Evolutionary conservation across 257 asterid species (phyloP).

Genomic region (Apocynum venetum): DNA sequence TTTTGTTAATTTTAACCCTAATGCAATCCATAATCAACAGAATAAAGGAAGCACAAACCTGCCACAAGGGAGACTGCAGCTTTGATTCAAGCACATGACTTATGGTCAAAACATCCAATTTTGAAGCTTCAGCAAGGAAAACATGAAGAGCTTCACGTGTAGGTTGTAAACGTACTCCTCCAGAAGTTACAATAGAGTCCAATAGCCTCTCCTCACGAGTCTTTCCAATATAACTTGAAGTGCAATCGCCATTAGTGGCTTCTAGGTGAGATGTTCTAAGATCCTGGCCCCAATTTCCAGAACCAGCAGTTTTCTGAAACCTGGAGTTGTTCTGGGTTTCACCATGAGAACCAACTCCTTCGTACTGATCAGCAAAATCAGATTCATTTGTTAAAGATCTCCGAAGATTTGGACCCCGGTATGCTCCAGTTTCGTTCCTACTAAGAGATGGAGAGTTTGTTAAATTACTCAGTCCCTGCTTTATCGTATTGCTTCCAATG

Average conservation of each 20-base stretch:
- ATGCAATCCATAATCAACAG: neutral
- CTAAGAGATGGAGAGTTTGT: slow-evolving; percentile 71
- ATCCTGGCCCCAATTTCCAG: slow-evolving; percentile 70
- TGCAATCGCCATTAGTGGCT: slow-evolving; percentile 41
- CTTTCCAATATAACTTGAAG: slow-evolving; percentile 45
- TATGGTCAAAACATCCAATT: slow-evolving; percentile 58
- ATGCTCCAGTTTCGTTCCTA: slow-evolving; percentile 72
- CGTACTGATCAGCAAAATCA: slow-evolving; percentile 57
- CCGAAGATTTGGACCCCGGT: slow-evolving; percentile 78
- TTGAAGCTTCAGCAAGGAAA: slow-evolving; percentile 76
- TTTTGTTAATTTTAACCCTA: neutral
- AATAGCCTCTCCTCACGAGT: slow-evolving; percentile 80
- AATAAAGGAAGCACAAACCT: slow-evolving; percentile 42
- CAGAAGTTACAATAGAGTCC: slow-evolving; percentile 84
- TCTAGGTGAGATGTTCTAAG: slow-evolving; percentile 50
- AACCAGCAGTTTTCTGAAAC: slow-evolving; percentile 52
- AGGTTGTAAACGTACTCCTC: slow-evolving; percentile 97
- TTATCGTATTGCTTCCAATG: slow-evolving; percentile 86
- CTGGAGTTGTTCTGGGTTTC: slow-evolving; percentile 47
- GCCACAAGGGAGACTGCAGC: slow-evolving; percentile 87
- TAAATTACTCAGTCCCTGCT: slow-evolving; percentile 78
- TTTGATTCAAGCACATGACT: slow-evolving; percentile 73
- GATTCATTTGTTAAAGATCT: slow-evolving; percentile 73
- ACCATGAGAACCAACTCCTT: slow-evolving; percentile 43
- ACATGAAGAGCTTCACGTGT: slow-evolving; percentile 86